Base-by-base conservation (phyloP, 2,329 filamentous ascomycete genomes). In the Xylariaceae sp. region DNA sequence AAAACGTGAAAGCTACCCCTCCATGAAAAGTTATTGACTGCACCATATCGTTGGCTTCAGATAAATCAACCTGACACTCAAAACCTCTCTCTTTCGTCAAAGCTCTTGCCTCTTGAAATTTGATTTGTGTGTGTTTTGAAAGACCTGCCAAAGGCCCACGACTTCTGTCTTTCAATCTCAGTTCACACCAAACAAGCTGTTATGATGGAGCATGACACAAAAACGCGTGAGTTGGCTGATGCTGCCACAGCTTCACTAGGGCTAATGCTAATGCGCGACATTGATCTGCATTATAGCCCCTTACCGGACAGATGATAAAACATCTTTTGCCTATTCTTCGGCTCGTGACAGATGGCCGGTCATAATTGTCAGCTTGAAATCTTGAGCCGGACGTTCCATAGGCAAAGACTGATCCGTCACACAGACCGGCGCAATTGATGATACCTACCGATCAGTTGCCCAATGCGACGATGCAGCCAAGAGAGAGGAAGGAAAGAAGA, bases 391-490 rank as follows among this genome's bases (percentile, higher is more conserved):
- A 16, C 25, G 16, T 17, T 5, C 5, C 17, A 20, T 19, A 19
- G n/a, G 37, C 21, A 35, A 34, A 21, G 38, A 38, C 59, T 64
- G 44, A 65, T 45, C 39, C 11, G 7, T 20, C 4, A 12, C 32
- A 35, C 20, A 94, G 88, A 97, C 93, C 14, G 82, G 90, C 64
- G 88, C 86, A 45, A 93, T 98, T 60, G 92, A 98, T 64, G 92
- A 97, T 66, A 77, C 95, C n/a, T 90, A 95, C 70, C 86, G 87
- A 42, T 76, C 86, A 6, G 77, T 85, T 4, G 72, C 74, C 25
- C 69, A 73, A 47, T 72, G 74, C 42, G 73, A 77, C 27, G 80
- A 88, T 41, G 67, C 82, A 8, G 76, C 80, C 48, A 86, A 85
- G 62, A 68, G 75, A 25, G 78, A 79, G 20, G 93, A 97, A 66